Evolutionary conservation across 805 yeast genomes (phyloP).

Genomic region (Blastobotrys mokoenaii): DNA sequence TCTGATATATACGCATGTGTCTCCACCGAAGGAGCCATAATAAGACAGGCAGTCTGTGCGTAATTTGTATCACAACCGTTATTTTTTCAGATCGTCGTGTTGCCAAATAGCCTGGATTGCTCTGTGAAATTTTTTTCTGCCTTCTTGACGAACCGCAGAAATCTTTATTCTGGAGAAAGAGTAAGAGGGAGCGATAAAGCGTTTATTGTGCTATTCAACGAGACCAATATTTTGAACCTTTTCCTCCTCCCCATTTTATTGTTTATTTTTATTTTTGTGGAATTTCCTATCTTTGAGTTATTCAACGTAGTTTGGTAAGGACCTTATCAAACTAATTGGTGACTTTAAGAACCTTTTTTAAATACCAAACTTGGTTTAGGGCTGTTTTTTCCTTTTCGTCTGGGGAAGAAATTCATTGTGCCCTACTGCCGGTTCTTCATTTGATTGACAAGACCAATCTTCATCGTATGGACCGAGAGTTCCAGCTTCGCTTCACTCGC

Average conservation of each 20-base stretch:
- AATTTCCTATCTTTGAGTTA: background rate
- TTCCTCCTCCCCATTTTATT: background rate
- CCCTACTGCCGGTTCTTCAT: slow-evolving; percentile 8
- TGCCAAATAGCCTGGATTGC: too few species aligned
- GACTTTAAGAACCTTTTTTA: background rate
- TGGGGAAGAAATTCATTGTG: slow-evolving; percentile 5
- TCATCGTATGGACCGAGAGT: slow-evolving; percentile 30
- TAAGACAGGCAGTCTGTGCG: too few species aligned
- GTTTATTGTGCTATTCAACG: too few species aligned
- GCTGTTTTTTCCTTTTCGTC: slow-evolving; percentile 11
- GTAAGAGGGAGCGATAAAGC: too few species aligned
- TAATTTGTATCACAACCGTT: too few species aligned
- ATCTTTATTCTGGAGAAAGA: too few species aligned
- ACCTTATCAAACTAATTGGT: background rate
- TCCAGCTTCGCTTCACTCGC: slow-evolving; percentile 28
- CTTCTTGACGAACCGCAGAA: too few species aligned
- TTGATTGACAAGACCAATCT: slow-evolving; percentile 2
- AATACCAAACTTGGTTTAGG: slow-evolving; percentile 3
- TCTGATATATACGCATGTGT: too few species aligned
- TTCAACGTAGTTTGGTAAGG: background rate
- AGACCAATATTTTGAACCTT: background rate
- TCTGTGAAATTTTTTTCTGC: too few species aligned
- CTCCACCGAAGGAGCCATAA: too few species aligned
- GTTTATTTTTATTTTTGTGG: background rate
- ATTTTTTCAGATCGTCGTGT: too few species aligned